Conservation (phyloP, 441 rosid genomes). For the Geranium incanum region DNA sequence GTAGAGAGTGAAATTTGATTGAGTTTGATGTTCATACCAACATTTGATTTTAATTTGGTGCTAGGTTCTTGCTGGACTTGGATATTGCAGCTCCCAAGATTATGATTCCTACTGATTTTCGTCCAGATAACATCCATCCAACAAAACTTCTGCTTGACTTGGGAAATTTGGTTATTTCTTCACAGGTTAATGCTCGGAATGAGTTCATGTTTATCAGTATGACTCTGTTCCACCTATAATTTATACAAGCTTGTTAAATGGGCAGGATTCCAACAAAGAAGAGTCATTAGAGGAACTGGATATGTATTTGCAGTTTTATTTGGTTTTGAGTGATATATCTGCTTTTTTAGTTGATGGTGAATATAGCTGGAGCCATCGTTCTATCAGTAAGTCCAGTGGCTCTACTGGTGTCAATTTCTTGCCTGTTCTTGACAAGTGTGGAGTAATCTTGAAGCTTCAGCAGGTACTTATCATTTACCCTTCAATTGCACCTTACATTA, state of each 20-base stretch:
- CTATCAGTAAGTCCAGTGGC: constrained; percentile 30
- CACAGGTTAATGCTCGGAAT: constrained; percentile 52
- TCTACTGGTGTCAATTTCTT: constrained; percentile 42
- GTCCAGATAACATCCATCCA: constrained; percentile 59
- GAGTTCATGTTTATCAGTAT: constrained; percentile 12
- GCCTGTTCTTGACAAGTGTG: constrained; percentile 94
- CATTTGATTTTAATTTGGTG: constrained; percentile 22
- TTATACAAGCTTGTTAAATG: constrained; percentile 20
- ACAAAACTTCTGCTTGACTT: constrained; percentile 92
- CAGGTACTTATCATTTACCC: constrained; percentile 51
- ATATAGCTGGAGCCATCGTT: constrained; percentile 59
- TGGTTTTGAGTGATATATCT: constrained; percentile 86
- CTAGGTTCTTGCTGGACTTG: constrained; percentile 90
- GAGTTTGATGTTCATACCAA: neutral
- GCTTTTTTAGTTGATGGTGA: constrained; percentile 97
- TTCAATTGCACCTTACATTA: constrained; percentile 17
- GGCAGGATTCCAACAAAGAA: constrained; percentile 60
- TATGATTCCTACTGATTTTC: constrained; percentile 87
- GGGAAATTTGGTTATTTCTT: constrained; percentile 85
- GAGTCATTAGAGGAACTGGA: constrained; percentile 48
- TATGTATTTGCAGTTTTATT: constrained; percentile 88
- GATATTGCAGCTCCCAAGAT: constrained; percentile 99
- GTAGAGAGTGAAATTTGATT: neutral
- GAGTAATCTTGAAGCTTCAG: constrained; percentile 74
- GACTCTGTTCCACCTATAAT: constrained; percentile 7